Base-by-base conservation (phyloP, 2,329 filamentous ascomycete genomes). In the Penicillium vulpinum region DNA sequence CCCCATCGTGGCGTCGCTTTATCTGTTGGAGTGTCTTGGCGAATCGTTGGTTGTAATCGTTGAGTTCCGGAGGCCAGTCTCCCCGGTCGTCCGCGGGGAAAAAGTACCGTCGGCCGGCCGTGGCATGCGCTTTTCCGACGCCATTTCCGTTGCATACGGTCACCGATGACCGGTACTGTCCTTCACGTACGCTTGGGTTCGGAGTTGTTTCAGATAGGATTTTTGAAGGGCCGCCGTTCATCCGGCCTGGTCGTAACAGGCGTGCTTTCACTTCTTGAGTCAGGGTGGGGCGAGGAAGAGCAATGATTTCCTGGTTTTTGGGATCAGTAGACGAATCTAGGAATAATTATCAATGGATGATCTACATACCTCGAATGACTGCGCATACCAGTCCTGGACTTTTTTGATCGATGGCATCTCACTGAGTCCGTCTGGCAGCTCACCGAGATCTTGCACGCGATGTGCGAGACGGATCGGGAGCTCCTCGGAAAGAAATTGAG, bases 341-440 rank as follows among this genome's bases (percentile, higher is more conserved):
- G 26, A 22, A 9, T 1, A 11, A 36, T n/a, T 18, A 2, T 15
- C 43, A 59, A 35, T 54, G 35, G 45, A 51, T 36, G 15, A 33
- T 5, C 47, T 54, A 36, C 84, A 67, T 84, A 96, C 92, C 86
- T 99, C 94, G 71, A 99, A 99, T 50, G 94, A 99, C 80, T 99
- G 94, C 62, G 93, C 94, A 76, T 99, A 99, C 94, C 94, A 99
- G 71, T 97, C 92, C 74, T 92, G 89, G 65, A 99, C 94, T 70
- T 88, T 91, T 74, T 88, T 88, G 65, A 99, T 96, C 11, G 94
- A 97, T 38, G 92, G 91, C 94, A 99, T 97, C 66, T 97, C 92
- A 74, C 91, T 96, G 60, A 99, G 85, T 54, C 94, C 94, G 83
- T 99, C 94, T 35, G 94, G 94, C 2, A 99, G 82, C 70, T 91